Evolutionary conservation across 306 rosid genomes (phyloP).

Genomic region (Trifolium pratense): DNA sequence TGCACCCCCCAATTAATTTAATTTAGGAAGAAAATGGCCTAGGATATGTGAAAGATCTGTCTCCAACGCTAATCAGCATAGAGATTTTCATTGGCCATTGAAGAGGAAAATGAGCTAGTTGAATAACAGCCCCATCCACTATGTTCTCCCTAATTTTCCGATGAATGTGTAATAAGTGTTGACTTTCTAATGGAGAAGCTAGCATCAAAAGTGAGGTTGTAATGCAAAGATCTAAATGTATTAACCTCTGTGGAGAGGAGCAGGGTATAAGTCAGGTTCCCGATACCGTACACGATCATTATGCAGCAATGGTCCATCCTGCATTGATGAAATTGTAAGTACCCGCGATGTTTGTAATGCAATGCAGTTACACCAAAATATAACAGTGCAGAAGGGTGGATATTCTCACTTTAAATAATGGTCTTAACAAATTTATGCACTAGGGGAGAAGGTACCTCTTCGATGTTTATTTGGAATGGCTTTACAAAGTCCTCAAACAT

Average conservation of each 20-base stretch:
- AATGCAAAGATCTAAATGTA: constrained; percentile 35
- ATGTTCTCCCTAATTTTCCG: constrained; percentile 14
- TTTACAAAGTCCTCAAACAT: constrained; percentile 87
- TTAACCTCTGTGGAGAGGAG: constrained; percentile 87
- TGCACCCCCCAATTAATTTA: not conserved
- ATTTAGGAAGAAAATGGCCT: constrained; percentile 3
- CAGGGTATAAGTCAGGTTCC: constrained; percentile 69
- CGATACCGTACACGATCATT: constrained; percentile 66
- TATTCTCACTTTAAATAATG: no score
- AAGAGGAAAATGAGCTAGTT: constrained; percentile 17
- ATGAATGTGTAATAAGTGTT: constrained; percentile 10
- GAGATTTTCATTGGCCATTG: constrained; percentile 17
- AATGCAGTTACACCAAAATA: not conserved
- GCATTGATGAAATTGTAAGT: constrained; percentile 27
- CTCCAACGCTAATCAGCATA: constrained; percentile 12
- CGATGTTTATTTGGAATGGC: constrained; percentile 83
- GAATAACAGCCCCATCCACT: constrained; percentile 17
- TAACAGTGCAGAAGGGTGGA: not conserved
- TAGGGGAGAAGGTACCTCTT: constrained; percentile 60
- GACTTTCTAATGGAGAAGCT: constrained; percentile 17
- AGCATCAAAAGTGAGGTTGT: constrained; percentile 34
- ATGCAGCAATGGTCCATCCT: constrained; percentile 85
- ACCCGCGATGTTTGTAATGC: constrained; percentile 1
- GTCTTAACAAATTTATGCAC: constrained; percentile 5
- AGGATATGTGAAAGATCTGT: not conserved